phyloP scores from a whole-genome alignment of 257 asterid species.

The Plantago ovata region DNA sequence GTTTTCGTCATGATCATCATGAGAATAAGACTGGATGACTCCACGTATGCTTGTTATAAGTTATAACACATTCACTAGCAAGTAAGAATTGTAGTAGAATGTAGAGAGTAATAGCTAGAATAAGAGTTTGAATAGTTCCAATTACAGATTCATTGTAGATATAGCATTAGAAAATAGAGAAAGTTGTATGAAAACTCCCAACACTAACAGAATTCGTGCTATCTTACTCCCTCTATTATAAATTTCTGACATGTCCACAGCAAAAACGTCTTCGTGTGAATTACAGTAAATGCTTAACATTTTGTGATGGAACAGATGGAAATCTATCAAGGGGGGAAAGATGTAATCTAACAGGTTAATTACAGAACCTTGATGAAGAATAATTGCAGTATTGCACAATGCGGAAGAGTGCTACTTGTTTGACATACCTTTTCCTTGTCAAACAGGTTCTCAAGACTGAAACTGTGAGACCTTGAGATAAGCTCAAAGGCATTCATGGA shows the following conservation, averaged over 20 bases:
- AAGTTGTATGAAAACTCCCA: too few species aligned
- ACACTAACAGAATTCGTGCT: too few species aligned
- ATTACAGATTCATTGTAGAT: neutral
- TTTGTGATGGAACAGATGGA: too few species aligned
- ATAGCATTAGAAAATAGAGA: neutral
- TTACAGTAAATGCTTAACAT: too few species aligned
- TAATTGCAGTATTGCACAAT: constrained; percentile 13
- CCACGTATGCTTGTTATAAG: constrained; percentile 1
- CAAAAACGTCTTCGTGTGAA: too few species aligned
- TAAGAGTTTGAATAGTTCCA: neutral
- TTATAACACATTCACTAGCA: neutral
- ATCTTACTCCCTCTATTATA: too few species aligned
- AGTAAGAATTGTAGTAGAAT: too few species aligned
- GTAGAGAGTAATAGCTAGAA: neutral
- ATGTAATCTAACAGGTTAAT: too few species aligned
- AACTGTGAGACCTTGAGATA: constrained; percentile 69
- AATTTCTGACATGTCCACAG: too few species aligned
- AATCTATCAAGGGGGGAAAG: too few species aligned
- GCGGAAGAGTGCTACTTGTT: neutral
- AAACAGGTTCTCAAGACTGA: constrained; percentile 72
- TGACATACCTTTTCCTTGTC: constrained; percentile 51
- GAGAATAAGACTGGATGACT: neutral
- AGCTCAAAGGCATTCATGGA: constrained; percentile 86
- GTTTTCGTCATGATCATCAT: constrained; percentile 4
- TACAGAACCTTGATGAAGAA: neutral